Conservation (phyloP, 2,329 filamentous ascomycete genomes). For the Penicillium sp. region DNA sequence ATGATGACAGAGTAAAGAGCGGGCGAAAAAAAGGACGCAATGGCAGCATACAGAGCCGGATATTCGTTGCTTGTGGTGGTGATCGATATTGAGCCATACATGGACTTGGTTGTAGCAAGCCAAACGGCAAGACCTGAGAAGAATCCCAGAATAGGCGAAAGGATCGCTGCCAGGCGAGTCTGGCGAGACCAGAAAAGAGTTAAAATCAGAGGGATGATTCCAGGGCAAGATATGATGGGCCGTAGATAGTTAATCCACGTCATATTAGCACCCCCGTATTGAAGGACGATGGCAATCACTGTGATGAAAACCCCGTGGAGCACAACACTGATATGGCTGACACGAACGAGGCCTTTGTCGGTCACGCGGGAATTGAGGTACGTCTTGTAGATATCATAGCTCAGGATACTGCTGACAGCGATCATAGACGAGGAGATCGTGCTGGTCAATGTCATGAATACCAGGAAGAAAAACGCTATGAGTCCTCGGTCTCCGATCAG, state of each 20-base stretch:
- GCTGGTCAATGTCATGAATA: constrained; percentile 52
- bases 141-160: constrained; percentile 39
- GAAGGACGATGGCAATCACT: constrained; percentile 45
- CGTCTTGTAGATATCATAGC: constrained; percentile 50
- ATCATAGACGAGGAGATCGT: constrained; percentile 51
- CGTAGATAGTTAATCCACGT: constrained; percentile 46
- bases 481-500: constrained; percentile 44
- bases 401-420: constrained; percentile 50
- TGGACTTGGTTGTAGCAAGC: constrained; percentile 40
- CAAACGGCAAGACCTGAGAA: constrained; percentile 44
- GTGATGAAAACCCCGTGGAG: constrained; percentile 49
- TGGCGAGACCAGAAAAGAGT: constrained; percentile 47
- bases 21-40: constrained; percentile 47
- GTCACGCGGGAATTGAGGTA: constrained; percentile 48
- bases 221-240: constrained; percentile 42
- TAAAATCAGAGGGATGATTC: constrained; percentile 46
- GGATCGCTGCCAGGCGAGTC: constrained; percentile 43
- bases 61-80: constrained; percentile 39
- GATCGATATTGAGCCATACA: constrained; percentile 42
- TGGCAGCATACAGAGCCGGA: constrained; percentile 45
- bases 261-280: constrained; percentile 49
- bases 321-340: constrained; percentile 48
- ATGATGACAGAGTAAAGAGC: constrained; percentile 46
- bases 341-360: constrained; percentile 41
- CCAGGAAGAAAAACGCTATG: constrained; percentile 44